Evolutionary conservation across 2,329 filamentous ascomycete genomes (phyloP).

Genomic region (Dothidotthia symphoricarpi): DNA sequence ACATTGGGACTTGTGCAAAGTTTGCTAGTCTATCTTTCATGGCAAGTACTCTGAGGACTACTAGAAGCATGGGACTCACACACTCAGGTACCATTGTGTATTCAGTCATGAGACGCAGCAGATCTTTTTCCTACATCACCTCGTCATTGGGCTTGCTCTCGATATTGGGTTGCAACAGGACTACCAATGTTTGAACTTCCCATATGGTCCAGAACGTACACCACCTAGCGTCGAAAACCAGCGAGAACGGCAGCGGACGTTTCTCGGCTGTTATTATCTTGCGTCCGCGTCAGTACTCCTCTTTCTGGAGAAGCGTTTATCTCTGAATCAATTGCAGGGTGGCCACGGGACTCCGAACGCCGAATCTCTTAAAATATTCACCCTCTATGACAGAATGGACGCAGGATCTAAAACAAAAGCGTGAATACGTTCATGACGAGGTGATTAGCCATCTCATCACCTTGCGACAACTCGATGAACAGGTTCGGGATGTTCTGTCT

Average conservation of each 20-base stretch:
- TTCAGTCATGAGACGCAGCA: slow-evolving; percentile 40
- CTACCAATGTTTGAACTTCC: slow-evolving; percentile 16
- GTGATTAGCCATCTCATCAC: slow-evolving; percentile 24
- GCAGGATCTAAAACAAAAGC: slow-evolving; percentile 13
- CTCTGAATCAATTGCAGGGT: slow-evolving; percentile 24
- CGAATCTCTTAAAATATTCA: slow-evolving; percentile 32
- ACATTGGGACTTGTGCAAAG: slow-evolving; percentile 35
- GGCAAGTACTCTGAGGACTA: slow-evolving; percentile 14
- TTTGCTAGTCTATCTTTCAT: slow-evolving; percentile 35
- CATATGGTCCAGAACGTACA: slow-evolving; percentile 12
- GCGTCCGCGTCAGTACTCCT: slow-evolving; percentile 27
- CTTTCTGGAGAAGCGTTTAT: no score
- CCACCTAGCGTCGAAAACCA: slow-evolving; percentile 15
- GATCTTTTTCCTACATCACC: slow-evolving; percentile 33
- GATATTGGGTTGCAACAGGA: slow-evolving; percentile 32
- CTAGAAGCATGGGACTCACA: slow-evolving; percentile 3
- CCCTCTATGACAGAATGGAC: slow-evolving; percentile 32
- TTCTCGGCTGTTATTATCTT: slow-evolving; percentile 37
- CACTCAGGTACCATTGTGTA: slow-evolving; percentile 34
- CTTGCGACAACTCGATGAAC: slow-evolving; percentile 34
- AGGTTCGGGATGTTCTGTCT: slow-evolving; percentile 33
- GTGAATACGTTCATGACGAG: slow-evolving; percentile 29
- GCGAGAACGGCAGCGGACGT: slow-evolving; percentile 31
- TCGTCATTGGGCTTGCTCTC: slow-evolving; percentile 32
- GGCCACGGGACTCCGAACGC: slow-evolving; percentile 30